Base-by-base conservation (phyloP, 352 stramenopile genomes). In the Globisporangium recalcitrans region DNA sequence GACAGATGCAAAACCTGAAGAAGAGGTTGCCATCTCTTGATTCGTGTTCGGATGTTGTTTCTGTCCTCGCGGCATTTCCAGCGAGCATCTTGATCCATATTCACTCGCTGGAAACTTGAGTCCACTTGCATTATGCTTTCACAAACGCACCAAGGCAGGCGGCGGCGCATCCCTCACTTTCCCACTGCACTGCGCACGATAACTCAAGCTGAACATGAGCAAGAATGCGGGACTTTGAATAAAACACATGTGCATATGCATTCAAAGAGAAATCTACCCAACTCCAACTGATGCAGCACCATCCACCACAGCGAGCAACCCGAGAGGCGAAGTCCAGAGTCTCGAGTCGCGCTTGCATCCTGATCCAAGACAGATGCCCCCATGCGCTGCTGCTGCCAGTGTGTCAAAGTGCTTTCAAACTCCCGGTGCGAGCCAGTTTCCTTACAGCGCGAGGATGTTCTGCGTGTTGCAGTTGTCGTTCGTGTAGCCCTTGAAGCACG, bases 401-500 rank as follows among this genome's bases (percentile, higher is more conserved):
- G 36, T 42, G 36, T n/a, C 13, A 13, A 42, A 42, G 36, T n/a
- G 36, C 36, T 3, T 42, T 14, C 14, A 2, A n/a, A 42, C n/a
- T n/a, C n/a, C n/a, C n/a, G n/a, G n/a, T n/a, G 27, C 5, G 27
- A 31, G 27, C 2, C 27, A 6, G 16, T 46, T 46, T 46, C 13
- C 13, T 64, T 87, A 90, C 34, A 92, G 64, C 38, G 83, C 83
- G 40, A 92, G 58, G 58, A 90, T 87, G 73, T 88, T 92, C 66
- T 92, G 83, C n/a, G 75, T 86, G 68, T 92, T 74, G 67, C 83
- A 92, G 34, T 90, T 90, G 72, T 91, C 83, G 69, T 90, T 87
- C 10, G 85, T 93, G 82, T 96, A 97, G 58, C 88, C 88, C 65
- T 88, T 91, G 74, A 95, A 97, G 71, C 88, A 97, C 16, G 70